Base-by-base conservation (phyloP, 345 rosid species). In the Kandelia obovata region DNA sequence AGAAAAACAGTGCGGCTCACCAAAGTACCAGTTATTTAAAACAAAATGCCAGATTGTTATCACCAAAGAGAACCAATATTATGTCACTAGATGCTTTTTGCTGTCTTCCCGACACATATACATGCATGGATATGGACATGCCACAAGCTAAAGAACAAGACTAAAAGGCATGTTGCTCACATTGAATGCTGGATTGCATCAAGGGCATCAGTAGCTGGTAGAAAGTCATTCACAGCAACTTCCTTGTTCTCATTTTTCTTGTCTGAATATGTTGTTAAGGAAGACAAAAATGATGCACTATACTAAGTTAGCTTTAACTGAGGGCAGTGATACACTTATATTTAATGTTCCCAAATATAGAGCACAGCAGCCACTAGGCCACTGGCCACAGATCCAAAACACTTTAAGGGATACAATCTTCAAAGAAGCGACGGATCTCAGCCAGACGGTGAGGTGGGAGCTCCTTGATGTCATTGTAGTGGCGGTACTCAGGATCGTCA, bases 191-290 rank as follows among this genome's bases (percentile, higher is more conserved):
- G 75, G 53, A 76, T 21, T 62, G 79, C 79, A 9, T 71, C 51
- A 25, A 56, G 66, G 62, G 79, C 79, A 56, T 76, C 75, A 56
- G 79, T 35, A 23, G 79, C 79, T 26, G 79, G 79, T 23, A 76
- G 79, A 62, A 76, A 76, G 67, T 76, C 79, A 34, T 76, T 71
- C 34, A 76, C 79, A 56, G 75, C 75, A 49, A 76, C 79, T 67
- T 76, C 75, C 51, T 83, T 83, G 78, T 83, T 83, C 75, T 83
- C 86, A 70, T 83, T 83, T 73, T 83, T 83, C 83, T 83, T 83
- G 73, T 83, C 86, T 83, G 73, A 66, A 59, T 7, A 21, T 39
- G 11, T 43, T 7, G 17, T 67, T 32, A 71, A 76, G 79, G 79
- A 55, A 62, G 20, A 28, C 2, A 39, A 52, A 35, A 32, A 8